These are phyloP conservation scores for Coniosporium tulheliwenetii DNA, from an alignment of 2,329 filamentous ascomycete species.

Conservation along the genomic window DNA sequence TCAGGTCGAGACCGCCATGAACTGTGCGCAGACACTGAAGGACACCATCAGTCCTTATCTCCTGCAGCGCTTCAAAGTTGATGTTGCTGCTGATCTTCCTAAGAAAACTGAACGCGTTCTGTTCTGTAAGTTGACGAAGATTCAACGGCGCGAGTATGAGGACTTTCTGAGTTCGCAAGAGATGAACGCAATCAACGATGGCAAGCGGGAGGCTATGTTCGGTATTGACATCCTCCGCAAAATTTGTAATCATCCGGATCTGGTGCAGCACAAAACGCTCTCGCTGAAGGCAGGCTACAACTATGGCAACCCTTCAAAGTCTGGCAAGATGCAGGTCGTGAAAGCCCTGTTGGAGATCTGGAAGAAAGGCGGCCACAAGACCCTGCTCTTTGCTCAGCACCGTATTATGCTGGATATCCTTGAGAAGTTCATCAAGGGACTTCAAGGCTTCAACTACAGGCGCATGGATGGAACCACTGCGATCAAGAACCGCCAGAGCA, in stretches of 20 bases:
- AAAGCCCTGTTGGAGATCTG: constrained; percentile 76
- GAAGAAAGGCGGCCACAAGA: constrained; percentile 88
- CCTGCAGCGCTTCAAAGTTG: constrained; percentile 79
- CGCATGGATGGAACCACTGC: constrained; percentile 90
- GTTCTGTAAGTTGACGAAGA: constrained; percentile 78
- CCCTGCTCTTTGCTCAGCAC: constrained; percentile 81
- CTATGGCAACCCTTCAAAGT: constrained; percentile 65
- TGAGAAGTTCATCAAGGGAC: constrained; percentile 57
- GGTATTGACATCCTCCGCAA: constrained; percentile 88
- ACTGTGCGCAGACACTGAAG: constrained; percentile 85
- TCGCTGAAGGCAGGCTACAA: constrained; percentile 49
- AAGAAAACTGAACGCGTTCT: constrained; percentile 94
- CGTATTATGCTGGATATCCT: constrained; percentile 93
- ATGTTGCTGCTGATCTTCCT: constrained; percentile 84
- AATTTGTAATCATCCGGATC: constrained; percentile 93
- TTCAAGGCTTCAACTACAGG: constrained; percentile 59
- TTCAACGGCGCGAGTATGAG: constrained; percentile 69
- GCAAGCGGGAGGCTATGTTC: constrained; percentile 64
- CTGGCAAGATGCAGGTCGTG: constrained; percentile 92
- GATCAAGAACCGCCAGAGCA: constrained; percentile 71
- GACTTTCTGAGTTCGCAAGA: constrained; percentile 69
- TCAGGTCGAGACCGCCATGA: constrained; percentile 85
- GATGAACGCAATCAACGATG: constrained; percentile 65
- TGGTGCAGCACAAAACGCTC: constrained; percentile 51
- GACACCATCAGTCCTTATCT: constrained; percentile 89